These are phyloP conservation scores for Artomyces pyxidatus DNA, from an alignment of 768 basidiomycete genomes.

Conservation along the genomic window DNA sequence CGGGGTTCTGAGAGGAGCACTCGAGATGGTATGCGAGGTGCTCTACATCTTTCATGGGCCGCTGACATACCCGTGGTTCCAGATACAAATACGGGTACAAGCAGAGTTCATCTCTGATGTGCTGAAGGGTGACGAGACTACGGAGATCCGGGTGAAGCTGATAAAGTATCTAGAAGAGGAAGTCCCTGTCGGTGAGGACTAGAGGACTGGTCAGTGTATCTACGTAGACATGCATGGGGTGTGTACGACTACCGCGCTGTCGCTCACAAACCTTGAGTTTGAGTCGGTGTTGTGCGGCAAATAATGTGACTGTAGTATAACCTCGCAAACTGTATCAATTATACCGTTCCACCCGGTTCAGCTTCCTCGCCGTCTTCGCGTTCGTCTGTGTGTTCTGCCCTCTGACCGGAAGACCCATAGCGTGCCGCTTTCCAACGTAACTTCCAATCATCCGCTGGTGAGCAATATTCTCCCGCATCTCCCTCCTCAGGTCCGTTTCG, in stretches of 20 bases:
- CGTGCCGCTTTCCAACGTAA: constrained; percentile 88
- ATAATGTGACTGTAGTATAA: too few relatives aligned
- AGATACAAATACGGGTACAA: constrained; percentile 97
- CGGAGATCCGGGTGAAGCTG: constrained; percentile 87
- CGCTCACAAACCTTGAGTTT: too few relatives aligned
- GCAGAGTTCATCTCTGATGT: constrained; percentile 85
- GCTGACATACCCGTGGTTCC: constrained; percentile 10
- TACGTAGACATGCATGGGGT: too few relatives aligned
- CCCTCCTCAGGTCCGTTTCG: constrained; percentile 78
- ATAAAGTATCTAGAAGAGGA: constrained; percentile 95
- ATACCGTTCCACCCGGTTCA: constrained; percentile 76
- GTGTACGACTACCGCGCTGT: too few relatives aligned
- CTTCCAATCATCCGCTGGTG: constrained; percentile 93
- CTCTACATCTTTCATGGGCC: not conserved
- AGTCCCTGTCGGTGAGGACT: constrained; percentile 89
- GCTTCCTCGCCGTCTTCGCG: constrained; percentile 81
- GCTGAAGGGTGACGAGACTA: constrained; percentile 87
- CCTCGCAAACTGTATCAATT: not conserved
- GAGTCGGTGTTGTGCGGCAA: too few relatives aligned
- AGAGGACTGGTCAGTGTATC: too few relatives aligned
- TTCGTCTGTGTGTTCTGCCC: constrained; percentile 92
- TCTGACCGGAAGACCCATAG: constrained; percentile 87
- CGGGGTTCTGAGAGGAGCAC: constrained; percentile 84
- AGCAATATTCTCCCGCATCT: constrained; percentile 83
- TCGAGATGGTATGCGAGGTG: constrained; percentile 79